Conservation (phyloP, 768 basidiomycete species). For the Boletus rubroflammeus region DNA sequence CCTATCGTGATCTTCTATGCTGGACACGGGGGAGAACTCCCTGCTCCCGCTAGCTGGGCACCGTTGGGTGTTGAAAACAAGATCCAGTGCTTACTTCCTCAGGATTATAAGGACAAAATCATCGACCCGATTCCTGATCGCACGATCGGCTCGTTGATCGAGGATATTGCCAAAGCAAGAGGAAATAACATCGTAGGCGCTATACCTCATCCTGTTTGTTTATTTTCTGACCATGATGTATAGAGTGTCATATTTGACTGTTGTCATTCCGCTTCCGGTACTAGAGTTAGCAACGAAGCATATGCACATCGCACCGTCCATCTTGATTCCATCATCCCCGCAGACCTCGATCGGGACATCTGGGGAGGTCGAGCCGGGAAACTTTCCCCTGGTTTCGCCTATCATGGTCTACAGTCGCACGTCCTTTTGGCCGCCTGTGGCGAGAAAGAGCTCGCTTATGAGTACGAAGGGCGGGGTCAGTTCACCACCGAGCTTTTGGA, state of each 20-base stretch:
- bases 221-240: not conserved
- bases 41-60: slow-evolving; percentile 31
- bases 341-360: slow-evolving; percentile 27
- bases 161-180: slow-evolving; percentile 34
- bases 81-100: slow-evolving; percentile 31
- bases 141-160: slow-evolving; percentile 37
- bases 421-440: slow-evolving; percentile 44
- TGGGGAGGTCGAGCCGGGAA: slow-evolving; percentile 12
- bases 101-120: slow-evolving; percentile 25
- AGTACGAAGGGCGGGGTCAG: slow-evolving; percentile 18
- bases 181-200: slow-evolving; percentile 44
- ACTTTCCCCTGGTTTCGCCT: slow-evolving; percentile 18
- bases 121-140: slow-evolving; percentile 35
- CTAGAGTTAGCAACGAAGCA: slow-evolving; percentile 18
- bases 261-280: slow-evolving; percentile 41
- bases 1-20: slow-evolving; percentile 43
- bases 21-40: slow-evolving; percentile 40
- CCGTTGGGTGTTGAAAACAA: slow-evolving; percentile 17
- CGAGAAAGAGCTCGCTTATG: slow-evolving; percentile 32
- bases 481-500: slow-evolving; percentile 27
- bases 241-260: slow-evolving; percentile 48
- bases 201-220: not conserved
- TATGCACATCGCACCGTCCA: slow-evolving; percentile 4
- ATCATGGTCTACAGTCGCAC: slow-evolving; percentile 35
- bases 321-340: slow-evolving; percentile 1